A percentile compares a stretch with the other conserved stretches of the same genome.
Conservation (phyloP, 2,329 filamentous ascomycete genomes). For the Ilyonectria sp. region DNA sequence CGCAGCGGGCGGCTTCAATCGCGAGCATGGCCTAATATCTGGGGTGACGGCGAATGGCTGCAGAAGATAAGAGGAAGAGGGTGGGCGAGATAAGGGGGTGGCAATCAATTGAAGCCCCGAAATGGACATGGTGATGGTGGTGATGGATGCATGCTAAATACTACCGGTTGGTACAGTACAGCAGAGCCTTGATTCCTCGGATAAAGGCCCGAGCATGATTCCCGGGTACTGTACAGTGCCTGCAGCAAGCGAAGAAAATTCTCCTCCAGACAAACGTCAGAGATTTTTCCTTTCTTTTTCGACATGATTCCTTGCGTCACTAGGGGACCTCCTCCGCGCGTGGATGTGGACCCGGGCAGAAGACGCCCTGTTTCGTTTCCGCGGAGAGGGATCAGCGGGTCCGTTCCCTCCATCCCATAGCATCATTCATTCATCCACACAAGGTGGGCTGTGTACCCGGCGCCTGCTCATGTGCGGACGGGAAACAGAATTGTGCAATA, state of each 20-base stretch:
- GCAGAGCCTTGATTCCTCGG: not conserved
- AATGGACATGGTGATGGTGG: not conserved
- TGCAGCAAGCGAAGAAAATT: constrained; percentile 20
- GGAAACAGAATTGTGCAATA: constrained; percentile 2
- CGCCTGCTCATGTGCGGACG: not conserved
- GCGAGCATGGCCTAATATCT: constrained; percentile 8
- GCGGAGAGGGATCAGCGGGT: constrained; percentile 13
- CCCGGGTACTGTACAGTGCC: constrained; percentile 6
- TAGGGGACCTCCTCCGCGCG: constrained; percentile 1
- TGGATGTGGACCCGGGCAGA: constrained; percentile 16
- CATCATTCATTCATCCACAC: not conserved
- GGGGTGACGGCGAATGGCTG: constrained; percentile 2
- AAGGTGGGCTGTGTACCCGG: not conserved
- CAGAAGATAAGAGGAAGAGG: constrained; percentile 8
- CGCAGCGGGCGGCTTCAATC: not conserved
- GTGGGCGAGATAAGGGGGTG: constrained; percentile 16
- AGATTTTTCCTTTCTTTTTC: constrained; percentile 12
- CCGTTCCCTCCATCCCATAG: constrained; percentile 4
- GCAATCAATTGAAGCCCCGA: constrained; percentile 1
- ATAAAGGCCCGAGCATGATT: not conserved
- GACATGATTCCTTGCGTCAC: constrained; percentile 11
- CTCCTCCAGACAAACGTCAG: constrained; percentile 11
- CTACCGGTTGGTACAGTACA: not conserved
- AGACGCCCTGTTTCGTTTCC: constrained; percentile 13
- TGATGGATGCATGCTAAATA: not conserved